Evolutionary conservation across 2,329 filamentous ascomycete genomes (phyloP).

Genomic region (Xylaria sp.): DNA sequence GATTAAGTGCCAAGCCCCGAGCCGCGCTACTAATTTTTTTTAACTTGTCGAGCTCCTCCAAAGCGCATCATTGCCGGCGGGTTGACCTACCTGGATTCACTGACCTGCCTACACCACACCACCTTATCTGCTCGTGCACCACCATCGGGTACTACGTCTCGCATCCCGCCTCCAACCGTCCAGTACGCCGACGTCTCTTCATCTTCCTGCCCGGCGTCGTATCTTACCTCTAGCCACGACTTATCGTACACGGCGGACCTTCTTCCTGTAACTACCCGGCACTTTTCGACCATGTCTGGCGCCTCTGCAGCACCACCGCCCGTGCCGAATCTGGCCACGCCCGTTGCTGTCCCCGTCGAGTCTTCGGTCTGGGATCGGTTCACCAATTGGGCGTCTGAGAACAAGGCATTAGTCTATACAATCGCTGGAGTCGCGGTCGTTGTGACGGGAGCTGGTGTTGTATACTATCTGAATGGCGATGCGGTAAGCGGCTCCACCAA

Average conservation of each 20-base stretch:
- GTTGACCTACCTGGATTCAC: not conserved
- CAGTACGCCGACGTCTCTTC: not conserved
- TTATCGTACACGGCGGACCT: not conserved
- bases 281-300: constrained; percentile 47
- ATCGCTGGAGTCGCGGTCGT: constrained; percentile 94
- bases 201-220: not conserved
- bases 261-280: constrained; percentile 1
- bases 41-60: constrained; percentile 36
- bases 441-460: constrained; percentile 87
- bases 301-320: constrained; percentile 59
- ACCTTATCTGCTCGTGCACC: not conserved
- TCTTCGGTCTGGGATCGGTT: constrained; percentile 87
- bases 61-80: constrained; percentile 38
- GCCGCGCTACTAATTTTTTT: constrained; percentile 43
- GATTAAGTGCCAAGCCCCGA: constrained; percentile 28
- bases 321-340: constrained; percentile 58
- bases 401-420: constrained; percentile 95
- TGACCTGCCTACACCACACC: not conserved
- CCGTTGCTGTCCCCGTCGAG: constrained; percentile 61
- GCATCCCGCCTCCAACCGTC: constrained; percentile 6
- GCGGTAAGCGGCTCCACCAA: constrained; percentile 58
- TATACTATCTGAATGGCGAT: constrained; percentile 84
- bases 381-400: constrained; percentile 91
- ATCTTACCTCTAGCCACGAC: not conserved
- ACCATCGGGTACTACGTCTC: constrained; percentile 1